phyloP scores from a whole-genome alignment of 2,329 filamentous ascomycete species.

The Fusarium tricinctum region DNA sequence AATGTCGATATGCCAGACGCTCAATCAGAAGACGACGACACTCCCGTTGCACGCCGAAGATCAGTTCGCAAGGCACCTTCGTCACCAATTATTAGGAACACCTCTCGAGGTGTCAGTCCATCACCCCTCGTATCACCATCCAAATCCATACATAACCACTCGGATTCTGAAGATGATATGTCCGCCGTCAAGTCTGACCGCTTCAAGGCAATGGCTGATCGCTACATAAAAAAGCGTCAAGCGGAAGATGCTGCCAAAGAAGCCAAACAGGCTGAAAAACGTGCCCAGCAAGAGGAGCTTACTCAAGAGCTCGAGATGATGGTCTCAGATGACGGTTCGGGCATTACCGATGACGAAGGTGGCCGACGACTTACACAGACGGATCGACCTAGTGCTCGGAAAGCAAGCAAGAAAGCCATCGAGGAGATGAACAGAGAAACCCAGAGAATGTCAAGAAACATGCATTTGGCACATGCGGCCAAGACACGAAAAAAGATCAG shows the following conservation, averaged over 20 bases:
- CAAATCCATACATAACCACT: constrained; percentile 52
- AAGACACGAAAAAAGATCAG: constrained; percentile 93
- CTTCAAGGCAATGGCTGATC: constrained; percentile 79
- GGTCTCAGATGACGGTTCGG: constrained; percentile 58
- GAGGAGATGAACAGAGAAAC: constrained; percentile 97
- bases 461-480: constrained; percentile 91
- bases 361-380: constrained; percentile 77
- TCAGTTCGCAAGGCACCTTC: constrained; percentile 55
- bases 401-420: constrained; percentile 93
- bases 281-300: constrained; percentile 55
- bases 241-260: constrained; percentile 74
- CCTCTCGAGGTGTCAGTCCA: constrained; percentile 54
- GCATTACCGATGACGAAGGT: constrained; percentile 72
- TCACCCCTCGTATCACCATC: constrained; percentile 67
- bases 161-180: constrained; percentile 63
- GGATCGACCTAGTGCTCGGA: constrained; percentile 75
- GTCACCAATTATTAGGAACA: constrained; percentile 51
- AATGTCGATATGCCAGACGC: constrained; percentile 50
- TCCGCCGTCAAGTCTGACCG: constrained; percentile 67
- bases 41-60: constrained; percentile 59
- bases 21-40: constrained; percentile 59
- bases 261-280: constrained; percentile 61
- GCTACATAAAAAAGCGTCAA: constrained; percentile 79
- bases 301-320: constrained; percentile 55
- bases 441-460: constrained; percentile 87